Conservation (phyloP, 2,329 filamentous ascomycete species). For the Dactylellina sp. region DNA sequence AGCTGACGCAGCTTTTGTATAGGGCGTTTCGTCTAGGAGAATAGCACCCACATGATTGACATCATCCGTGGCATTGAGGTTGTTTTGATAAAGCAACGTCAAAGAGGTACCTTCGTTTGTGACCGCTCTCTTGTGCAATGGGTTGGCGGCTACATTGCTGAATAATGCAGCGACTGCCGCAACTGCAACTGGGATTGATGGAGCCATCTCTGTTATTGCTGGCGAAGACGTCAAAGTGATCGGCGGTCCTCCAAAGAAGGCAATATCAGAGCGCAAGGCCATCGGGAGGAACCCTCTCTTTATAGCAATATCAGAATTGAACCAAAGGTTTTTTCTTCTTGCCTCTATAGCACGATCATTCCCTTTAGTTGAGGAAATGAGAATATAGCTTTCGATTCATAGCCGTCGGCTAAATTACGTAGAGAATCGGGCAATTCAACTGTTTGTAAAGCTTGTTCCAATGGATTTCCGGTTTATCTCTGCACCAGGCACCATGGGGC, state of each 20-base stretch:
- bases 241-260: constrained; percentile 9
- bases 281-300: constrained; percentile 1
- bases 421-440: not conserved
- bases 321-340: too few species aligned
- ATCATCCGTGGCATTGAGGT: constrained; percentile 69
- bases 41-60: constrained; percentile 69
- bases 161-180: constrained; percentile 23
- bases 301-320: not conserved
- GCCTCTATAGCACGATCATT: too few species aligned
- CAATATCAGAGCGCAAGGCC: not conserved
- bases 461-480: constrained; percentile 5
- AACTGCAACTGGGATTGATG: constrained; percentile 15
- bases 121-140: constrained; percentile 21
- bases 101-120: constrained; percentile 65
- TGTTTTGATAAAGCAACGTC: constrained; percentile 69
- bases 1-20: constrained; percentile 64
- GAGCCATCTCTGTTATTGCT: constrained; percentile 22
- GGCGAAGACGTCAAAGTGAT: not conserved
- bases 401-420: constrained; percentile 28
- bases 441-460: constrained; percentile 3
- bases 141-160: constrained; percentile 31
- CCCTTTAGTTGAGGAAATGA: too few species aligned
- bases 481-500: constrained; percentile 3
- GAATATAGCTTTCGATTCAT: too few species aligned
- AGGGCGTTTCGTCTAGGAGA: constrained; percentile 65